Base-by-base conservation (phyloP, 2,329 filamentous ascomycete genomes). In the Amesomyces nigricolor region DNA sequence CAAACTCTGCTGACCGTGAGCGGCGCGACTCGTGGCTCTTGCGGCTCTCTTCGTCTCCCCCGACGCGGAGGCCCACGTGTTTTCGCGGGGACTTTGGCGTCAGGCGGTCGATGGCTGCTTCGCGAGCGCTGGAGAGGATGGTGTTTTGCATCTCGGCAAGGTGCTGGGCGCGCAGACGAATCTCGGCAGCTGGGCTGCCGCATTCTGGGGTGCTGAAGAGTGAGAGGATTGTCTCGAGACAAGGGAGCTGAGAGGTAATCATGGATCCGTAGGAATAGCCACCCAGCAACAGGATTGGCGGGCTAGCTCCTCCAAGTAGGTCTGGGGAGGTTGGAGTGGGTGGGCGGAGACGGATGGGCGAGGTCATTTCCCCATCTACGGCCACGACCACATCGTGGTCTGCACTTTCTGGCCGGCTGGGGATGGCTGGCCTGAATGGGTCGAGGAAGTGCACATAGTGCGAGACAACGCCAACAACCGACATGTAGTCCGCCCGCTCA, bases 201-300 rank as follows among this genome's bases (percentile, higher is more conserved):
- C 68, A 64, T 3, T 71, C 61, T 0, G 82, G 78, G 0, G 72
- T 68, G 7, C 72, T 66, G 62, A 94, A 90, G 1, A 78, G 71
- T 1, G 76, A 68, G 22, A 89, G 70, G 29, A 95, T 81, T 0
- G 75, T 70, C 10, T 74, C 68, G 37, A 86, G 71, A 0, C 83
- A 75, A 0, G 90, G 89, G 0, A 95, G 78, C 55, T 86, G 83
- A 0, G 81, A 83, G 2, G 89, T 84, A 39, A 97, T 81, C 66
- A 96, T 80, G 4, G 90, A 89, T 43, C 94, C 94, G 69, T 96
- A 96, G 0, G 89, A 96, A 68, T 95, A 96, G 6, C 91, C 92
- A 1, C 80, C 86, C 5, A 94, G 75, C 5, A 96, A 64, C 2
- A 85, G 66, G 47, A 75, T 53, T 2, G 70, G 72, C 1, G 61